These are phyloP conservation scores for Panicum miliaceum DNA, from an alignment of 176 grass and related monocot species.

Conservation along the genomic window DNA sequence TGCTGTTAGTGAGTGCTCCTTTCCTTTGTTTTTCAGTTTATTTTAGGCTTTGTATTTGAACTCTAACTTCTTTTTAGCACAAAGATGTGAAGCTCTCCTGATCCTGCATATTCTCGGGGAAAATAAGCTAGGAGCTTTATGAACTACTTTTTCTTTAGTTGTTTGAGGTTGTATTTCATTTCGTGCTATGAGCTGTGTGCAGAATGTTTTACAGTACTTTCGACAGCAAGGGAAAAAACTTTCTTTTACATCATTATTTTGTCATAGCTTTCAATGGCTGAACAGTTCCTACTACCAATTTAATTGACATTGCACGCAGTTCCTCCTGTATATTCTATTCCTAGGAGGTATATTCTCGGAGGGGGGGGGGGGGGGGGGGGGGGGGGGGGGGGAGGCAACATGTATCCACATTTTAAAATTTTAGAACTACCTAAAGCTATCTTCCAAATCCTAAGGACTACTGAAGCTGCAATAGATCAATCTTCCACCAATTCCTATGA, in stretches of 20 bases:
- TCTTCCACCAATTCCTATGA: neutral
- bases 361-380: no score
- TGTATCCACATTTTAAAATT: neutral
- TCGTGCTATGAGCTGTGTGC: no score
- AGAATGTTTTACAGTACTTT: neutral
- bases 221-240: neutral
- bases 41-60: neutral
- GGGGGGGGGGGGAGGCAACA: neutral
- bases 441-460: neutral
- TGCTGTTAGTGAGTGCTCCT: neutral
- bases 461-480: neutral
- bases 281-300: neutral
- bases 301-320: neutral
- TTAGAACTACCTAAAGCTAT: neutral
- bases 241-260: neutral
- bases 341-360: neutral
- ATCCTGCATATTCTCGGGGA: neutral
- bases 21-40: neutral
- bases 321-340: neutral
- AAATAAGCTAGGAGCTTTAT: neutral
- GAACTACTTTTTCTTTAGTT: neutral
- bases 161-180: neutral
- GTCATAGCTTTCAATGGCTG: neutral
- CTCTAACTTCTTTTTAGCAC: neutral
- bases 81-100: neutral